Base-by-base conservation (phyloP, 2,329 filamentous ascomycete species). In the Monilinia aucupariae region DNA sequence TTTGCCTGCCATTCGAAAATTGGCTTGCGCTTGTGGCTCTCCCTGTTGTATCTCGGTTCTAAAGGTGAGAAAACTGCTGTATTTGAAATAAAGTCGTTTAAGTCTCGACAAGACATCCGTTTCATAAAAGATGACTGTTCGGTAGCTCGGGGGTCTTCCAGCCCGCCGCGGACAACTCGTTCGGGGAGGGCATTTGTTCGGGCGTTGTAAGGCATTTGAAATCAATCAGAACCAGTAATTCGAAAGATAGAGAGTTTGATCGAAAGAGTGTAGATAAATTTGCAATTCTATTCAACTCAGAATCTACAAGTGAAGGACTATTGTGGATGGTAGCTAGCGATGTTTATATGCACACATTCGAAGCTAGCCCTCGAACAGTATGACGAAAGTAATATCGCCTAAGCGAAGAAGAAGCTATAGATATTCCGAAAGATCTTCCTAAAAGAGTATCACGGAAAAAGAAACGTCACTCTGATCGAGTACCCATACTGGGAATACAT, bases 81-180 rank as follows among this genome's bases (percentile, higher is more conserved):
- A 20, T 58, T 58, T 6, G 41, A 34, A 1, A 58, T 17, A 34
- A 58, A 58, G 20, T 58, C 54, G 12, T 4, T 22, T 9, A 17
- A 3, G 12, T 58, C 54, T 20, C 54, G 54, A 48, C 41, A 58
- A 15, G 39, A n/a, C 41, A 58, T 58, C 4, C 54, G 41, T 5
- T 22, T 13, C 3, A 13, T 58, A 34, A 58, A 58, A 34, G 13
- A 48, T 2, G 6, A 10, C 8, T 58, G 41, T 9, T 22, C 20
- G 6, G 37, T 15, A n/a, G 54, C 54, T 47, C 41, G 51, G 15
- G 51, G 51, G n/a, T 58, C 54, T 58, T 58, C 41, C 12, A 58
- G 22, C 41, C 54, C 54, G 1, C 54, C 54, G n/a, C 15, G 20
- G 15, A n/a, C 8, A 25, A 22, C 27, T 25, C 4, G 6, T 20